Base-by-base conservation (phyloP, 768 basidiomycete genomes). In the Mrakia frigida region DNA sequence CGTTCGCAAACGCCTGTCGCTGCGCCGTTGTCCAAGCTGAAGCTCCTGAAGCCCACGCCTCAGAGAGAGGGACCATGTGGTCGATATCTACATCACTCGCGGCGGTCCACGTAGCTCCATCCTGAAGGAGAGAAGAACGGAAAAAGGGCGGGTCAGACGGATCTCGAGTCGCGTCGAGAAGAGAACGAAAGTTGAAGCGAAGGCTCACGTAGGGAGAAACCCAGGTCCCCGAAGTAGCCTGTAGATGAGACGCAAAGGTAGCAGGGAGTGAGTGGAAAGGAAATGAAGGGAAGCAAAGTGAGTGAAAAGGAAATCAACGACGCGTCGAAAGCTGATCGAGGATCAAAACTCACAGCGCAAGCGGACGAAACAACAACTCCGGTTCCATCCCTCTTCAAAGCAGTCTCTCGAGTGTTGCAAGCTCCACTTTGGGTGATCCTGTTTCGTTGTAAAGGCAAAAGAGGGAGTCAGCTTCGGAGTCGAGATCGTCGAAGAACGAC, bases 1-100 rank as follows among this genome's bases (percentile, higher is more conserved):
- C 88, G 79, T 88, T 89, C 14, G 88, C 88, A 74, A 86, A 87
- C 0, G 86, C 83, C 78, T 88, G 85, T 41, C 88, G 85, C 77
- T 86, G 85, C 0, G 85, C 86, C 52, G 79, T 80, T 21, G 87
- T 87, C 88, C 88, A 89, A 59, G 79, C 75, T 13, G 86, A 83
- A 21, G 88, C 88, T 31, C 88, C 88, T 11, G 87, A 88, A 23
- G 65, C 65, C 65, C 65, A 68, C 25, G 65, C 65, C 35, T 68
- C 65, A 3, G 65, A 39, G 23, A 68, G 65, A n/a, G 65, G 65
- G 25, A 68, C 65, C 39, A 68, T 43, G 65, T 68, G 65, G 37
- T 68, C 65, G 25, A 68, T 68, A 39, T 68, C 65, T 39, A 68
- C 18, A 25, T 68, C 65, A 25, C 39, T 18, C 0, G 65, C 35